Evolutionary conservation across 352 stramenopile genomes (phyloP).

Genomic region (Pythium folliculosum): DNA sequence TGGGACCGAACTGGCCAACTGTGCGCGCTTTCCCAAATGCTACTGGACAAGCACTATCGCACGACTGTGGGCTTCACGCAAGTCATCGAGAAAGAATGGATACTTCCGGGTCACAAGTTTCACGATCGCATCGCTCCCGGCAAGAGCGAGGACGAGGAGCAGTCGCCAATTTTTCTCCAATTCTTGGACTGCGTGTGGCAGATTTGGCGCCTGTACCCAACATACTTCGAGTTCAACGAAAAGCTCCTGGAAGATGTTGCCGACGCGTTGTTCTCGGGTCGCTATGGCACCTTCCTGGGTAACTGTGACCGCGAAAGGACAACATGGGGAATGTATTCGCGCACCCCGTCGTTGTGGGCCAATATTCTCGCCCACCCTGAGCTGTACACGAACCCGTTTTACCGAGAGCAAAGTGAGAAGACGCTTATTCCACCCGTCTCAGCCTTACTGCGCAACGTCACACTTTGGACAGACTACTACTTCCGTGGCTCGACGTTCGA

Average conservation of each 20-base stretch:
- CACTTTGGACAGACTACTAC: slow-evolving; percentile 83
- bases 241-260: slow-evolving; percentile 68
- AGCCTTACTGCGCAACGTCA: slow-evolving; percentile 67
- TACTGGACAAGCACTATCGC: slow-evolving; percentile 89
- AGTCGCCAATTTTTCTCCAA: slow-evolving; percentile 88
- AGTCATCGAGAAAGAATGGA: slow-evolving; percentile 87
- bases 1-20: slow-evolving; percentile 92
- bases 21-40: slow-evolving; percentile 80
- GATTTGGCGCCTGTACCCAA: slow-evolving; percentile 75
- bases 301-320: slow-evolving; percentile 84
- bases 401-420: slow-evolving; percentile 44
- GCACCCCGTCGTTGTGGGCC: slow-evolving; percentile 76
- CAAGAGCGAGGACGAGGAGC: slow-evolving; percentile 72
- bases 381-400: slow-evolving; percentile 75
- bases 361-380: slow-evolving; percentile 49
- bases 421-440: slow-evolving; percentile 59
- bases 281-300: slow-evolving; percentile 86
- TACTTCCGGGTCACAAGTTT: slow-evolving; percentile 88
- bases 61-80: slow-evolving; percentile 83
- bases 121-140: slow-evolving; percentile 78
- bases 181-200: slow-evolving; percentile 92
- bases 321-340: slow-evolving; percentile 46
- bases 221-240: slow-evolving; percentile 86
- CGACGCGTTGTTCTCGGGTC: slow-evolving; percentile 70
- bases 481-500: slow-evolving; percentile 59